A percentile compares a stretch with the other conserved stretches of the same genome.
Conservation (phyloP, 129 eudicot species). For the Lonicera japonica region DNA sequence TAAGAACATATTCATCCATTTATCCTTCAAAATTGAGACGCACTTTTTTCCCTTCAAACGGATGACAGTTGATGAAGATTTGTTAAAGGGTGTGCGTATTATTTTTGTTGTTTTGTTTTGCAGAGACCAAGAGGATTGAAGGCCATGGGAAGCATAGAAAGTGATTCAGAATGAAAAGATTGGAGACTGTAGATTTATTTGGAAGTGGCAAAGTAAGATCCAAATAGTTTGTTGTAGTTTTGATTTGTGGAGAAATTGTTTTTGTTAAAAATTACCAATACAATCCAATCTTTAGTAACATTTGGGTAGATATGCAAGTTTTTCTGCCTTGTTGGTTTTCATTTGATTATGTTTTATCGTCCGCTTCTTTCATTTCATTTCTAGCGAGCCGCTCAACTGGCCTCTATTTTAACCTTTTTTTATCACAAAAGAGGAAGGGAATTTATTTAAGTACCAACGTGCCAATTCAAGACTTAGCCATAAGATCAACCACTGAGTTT, state of each 20-base stretch:
- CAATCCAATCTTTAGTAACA: background rate
- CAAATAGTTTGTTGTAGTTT: background rate
- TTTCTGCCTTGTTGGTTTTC: too few relatives aligned
- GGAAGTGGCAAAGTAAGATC: background rate
- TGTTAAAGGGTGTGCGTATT: too few relatives aligned
- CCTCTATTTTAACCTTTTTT: too few relatives aligned
- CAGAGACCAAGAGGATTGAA: constrained; percentile 85
- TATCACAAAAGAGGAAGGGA: too few relatives aligned
- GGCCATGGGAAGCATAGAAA: constrained; percentile 76
- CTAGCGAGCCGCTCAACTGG: too few relatives aligned
- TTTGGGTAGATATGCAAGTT: background rate
- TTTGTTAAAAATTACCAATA: too few relatives aligned
- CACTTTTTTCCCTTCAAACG: background rate
- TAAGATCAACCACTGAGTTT: too few relatives aligned
- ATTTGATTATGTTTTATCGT: too few relatives aligned
- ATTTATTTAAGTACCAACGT: too few relatives aligned
- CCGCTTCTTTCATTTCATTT: too few relatives aligned
- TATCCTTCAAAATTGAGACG: background rate
- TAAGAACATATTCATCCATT: background rate
- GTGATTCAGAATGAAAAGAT: constrained; percentile 54
- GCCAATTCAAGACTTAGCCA: too few relatives aligned
- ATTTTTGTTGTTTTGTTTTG: background rate
- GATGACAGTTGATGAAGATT: background rate
- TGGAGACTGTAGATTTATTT: background rate
- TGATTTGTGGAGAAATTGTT: background rate